Base-by-base conservation (phyloP, 805 yeast species). In the Ogataea siamensis region DNA sequence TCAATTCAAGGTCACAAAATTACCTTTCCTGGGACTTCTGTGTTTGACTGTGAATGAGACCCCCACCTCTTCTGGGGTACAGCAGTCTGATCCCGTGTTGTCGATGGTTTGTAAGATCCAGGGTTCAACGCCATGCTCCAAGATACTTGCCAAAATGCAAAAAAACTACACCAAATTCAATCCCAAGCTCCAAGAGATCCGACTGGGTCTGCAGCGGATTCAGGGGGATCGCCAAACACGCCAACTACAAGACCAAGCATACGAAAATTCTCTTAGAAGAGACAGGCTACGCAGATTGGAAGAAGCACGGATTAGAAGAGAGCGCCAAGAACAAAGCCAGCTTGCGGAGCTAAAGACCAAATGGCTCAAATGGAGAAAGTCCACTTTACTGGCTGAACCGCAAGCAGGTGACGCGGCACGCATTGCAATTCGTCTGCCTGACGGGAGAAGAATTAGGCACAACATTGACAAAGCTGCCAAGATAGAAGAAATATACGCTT, bases 1-100 rank as follows among this genome's bases (percentile, higher is more conserved):
- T 53, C 78, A 82, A 25, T 71, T 89, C 43, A 74, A 76, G 40
- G 81, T 82, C 27, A 73, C 87, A 14, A 73, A 76, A 47, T 80
- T 81, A 53, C 99, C 99, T n/a, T 83, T 85, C 54, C 58, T 86
- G 22, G 95, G 91, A 0, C 63, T 89, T 9, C 58, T 93, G 8
- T 81, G 87, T 32, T 67, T 87, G 38, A 83, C 87, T 12, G 73
- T 79, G 34, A 66, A 68, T 11, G 70, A 55, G 48, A 67, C 40
- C 53, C 80, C 71, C 64, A 71, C 84, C 0, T 76, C 80, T 0
- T 68, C 70, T 14, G 84, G 84, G 0, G 70, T 78, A 0, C 65
- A 67, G 10, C 68, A 71, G 18, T 64, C 79, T 0, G 45, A 71
- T 1, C 79, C 87, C 2, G 72, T 76, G 9, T 66, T 85, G 55